A percentile compares a stretch with the other conserved stretches of the same genome.
phyloP scores from a whole-genome alignment of 176 grass and related monocot species.

The Sorghum bicolor region DNA sequence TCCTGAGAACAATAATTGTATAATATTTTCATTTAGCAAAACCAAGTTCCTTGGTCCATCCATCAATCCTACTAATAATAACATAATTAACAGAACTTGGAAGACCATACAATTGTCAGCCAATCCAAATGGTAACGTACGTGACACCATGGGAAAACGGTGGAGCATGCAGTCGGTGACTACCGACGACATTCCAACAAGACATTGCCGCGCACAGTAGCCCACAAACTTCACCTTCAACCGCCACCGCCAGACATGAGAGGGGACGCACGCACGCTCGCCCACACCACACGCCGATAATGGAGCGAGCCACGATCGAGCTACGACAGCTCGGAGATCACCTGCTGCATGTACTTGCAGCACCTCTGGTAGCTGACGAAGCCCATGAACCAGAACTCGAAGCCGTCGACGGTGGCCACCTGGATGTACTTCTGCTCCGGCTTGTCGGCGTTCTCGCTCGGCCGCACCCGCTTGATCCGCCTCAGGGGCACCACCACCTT shows the following conservation, averaged over 20 bases:
- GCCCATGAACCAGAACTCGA: constrained; percentile 75
- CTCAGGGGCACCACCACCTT: constrained; percentile 66
- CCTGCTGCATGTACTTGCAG: constrained; percentile 64
- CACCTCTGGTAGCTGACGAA: constrained; percentile 61
- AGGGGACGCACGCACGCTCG: background rate
- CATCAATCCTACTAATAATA: constrained; percentile 17
- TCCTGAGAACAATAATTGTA: background rate
- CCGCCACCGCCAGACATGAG: background rate
- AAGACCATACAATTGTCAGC: too few species aligned
- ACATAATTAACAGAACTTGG: background rate
- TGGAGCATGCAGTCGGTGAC: too few species aligned
- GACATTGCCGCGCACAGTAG: background rate
- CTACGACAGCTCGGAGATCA: constrained; percentile 36
- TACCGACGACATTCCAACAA: background rate
- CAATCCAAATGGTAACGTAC: too few species aligned
- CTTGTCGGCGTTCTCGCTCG: constrained; percentile 66
- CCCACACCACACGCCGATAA: background rate
- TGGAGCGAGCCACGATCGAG: background rate
- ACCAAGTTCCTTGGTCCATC: constrained; percentile 37
- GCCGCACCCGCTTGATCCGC: constrained; percentile 46
- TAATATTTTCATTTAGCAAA: constrained; percentile 27
- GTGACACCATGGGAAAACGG: too few species aligned
- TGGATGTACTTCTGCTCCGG: constrained; percentile 82
- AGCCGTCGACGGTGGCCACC: constrained; percentile 63
- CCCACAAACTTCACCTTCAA: background rate